phyloP scores from a whole-genome alignment of 2,329 filamentous ascomycete species.

The Aspergillus bombycis region DNA sequence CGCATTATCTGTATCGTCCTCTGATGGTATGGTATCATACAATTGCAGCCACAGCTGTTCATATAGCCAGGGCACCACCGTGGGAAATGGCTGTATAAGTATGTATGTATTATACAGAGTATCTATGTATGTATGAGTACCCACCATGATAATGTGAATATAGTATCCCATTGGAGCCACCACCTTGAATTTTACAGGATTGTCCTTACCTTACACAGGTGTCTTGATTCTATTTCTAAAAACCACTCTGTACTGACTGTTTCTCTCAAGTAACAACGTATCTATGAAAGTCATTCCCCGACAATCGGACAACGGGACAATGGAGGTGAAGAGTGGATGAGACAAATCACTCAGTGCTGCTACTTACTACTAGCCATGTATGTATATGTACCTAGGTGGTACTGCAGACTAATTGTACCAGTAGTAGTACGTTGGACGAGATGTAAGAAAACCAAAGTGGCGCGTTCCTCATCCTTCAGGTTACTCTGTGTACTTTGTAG shows the following conservation, averaged over 20 bases:
- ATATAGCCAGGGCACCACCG: background rate
- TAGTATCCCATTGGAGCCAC: background rate
- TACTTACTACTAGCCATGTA: background rate
- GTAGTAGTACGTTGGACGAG: background rate
- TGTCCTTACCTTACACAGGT: background rate
- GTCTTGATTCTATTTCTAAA: background rate
- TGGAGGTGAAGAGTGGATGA: background rate
- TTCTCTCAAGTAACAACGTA: background rate
- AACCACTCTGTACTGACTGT: background rate
- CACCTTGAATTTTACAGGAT: background rate
- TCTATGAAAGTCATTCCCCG: background rate
- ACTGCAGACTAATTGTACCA: background rate
- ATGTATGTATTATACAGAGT: background rate
- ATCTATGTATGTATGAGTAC: background rate
- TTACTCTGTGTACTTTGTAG: background rate
- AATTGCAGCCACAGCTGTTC: slow-evolving; percentile 16
- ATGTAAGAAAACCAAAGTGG: background rate
- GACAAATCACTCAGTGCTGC: background rate
- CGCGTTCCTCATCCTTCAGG: background rate
- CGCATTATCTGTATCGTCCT: slow-evolving; percentile 1
- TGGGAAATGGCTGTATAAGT: background rate
- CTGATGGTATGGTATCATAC: slow-evolving; percentile 19
- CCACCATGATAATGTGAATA: background rate
- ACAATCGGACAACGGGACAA: background rate
- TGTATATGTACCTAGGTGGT: background rate